phyloP scores from a whole-genome alignment of 345 rosid genomes.

The Anacardium occidentale region DNA sequence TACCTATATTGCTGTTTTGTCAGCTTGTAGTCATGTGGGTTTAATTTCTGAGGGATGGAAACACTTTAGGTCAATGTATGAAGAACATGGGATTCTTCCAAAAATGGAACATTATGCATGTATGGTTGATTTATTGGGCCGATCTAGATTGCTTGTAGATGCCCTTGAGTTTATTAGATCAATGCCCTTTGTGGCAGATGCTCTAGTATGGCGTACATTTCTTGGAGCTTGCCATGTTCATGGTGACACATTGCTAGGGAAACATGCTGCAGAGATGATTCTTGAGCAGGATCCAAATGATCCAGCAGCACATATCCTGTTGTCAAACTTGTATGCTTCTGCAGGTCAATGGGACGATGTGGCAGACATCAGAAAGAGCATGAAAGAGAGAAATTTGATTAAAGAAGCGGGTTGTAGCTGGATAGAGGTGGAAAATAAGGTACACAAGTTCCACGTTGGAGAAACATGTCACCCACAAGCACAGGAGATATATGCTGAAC shows the following conservation, averaged over 20 bases:
- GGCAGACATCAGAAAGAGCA: slow-evolving; percentile 49
- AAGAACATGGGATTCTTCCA: slow-evolving; percentile 56
- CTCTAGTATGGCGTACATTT: slow-evolving; percentile 66
- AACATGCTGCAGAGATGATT: slow-evolving; percentile 58
- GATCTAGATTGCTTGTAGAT: slow-evolving; percentile 54
- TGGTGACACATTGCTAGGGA: slow-evolving; percentile 50
- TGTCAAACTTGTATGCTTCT: slow-evolving; percentile 71
- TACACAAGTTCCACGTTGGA: slow-evolving; percentile 67
- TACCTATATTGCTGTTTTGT: slow-evolving; percentile 64
- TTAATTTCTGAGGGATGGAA: slow-evolving; percentile 65
- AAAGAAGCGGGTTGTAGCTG: slow-evolving; percentile 87
- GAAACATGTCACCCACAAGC: slow-evolving; percentile 63
- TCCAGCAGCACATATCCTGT: slow-evolving; percentile 63
- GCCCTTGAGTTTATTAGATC: slow-evolving; percentile 55
- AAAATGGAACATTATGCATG: slow-evolving; percentile 79
- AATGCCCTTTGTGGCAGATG: slow-evolving; percentile 56
- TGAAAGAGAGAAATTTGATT: slow-evolving; percentile 55
- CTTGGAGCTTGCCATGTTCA: slow-evolving; percentile 73
- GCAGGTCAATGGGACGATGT: slow-evolving; percentile 63
- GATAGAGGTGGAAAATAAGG: slow-evolving; percentile 61
- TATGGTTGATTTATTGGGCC: slow-evolving; percentile 73
- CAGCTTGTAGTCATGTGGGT: slow-evolving; percentile 76
- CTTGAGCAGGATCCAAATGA: slow-evolving; percentile 61
- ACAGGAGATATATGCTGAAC: slow-evolving; percentile 40
- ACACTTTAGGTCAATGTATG: slow-evolving; percentile 56